Percentiles rank a stretch among this genome's conserved stretches.
phyloP scores from a whole-genome alignment of 495 filamentous ascomycete genomes.

The Elaphomyces granulatus region DNA sequence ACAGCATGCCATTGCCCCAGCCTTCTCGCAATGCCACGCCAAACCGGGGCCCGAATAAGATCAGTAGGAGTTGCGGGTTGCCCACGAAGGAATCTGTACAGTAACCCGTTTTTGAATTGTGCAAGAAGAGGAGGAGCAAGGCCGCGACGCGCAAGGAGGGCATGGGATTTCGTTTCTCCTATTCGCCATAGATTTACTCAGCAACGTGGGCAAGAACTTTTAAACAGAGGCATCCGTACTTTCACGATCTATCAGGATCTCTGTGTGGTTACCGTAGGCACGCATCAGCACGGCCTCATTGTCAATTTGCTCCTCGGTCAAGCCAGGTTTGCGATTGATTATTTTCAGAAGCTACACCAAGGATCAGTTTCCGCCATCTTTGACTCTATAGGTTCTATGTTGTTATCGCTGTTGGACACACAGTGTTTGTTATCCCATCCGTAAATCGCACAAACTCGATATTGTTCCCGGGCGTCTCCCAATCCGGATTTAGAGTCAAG shows the following conservation, averaged over 20 bases:
- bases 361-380: constrained; percentile 13
- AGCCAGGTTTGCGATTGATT: constrained; percentile 63
- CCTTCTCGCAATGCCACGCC: constrained; percentile 65
- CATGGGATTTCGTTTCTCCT: constrained; percentile 59
- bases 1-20: constrained; percentile 89
- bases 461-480: constrained; percentile 58
- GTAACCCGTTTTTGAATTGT: constrained; percentile 88
- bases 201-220: constrained; percentile 18
- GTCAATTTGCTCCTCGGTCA: constrained; percentile 65
- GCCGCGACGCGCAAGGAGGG: constrained; percentile 58
- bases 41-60: constrained; percentile 54
- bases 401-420: constrained; percentile 24
- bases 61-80: constrained; percentile 65
- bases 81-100: constrained; percentile 83
- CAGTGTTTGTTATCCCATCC: constrained; percentile 96
- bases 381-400: not conserved
- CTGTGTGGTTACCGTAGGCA: constrained; percentile 89
- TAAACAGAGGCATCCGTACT: constrained; percentile 38
- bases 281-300: constrained; percentile 78
- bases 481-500: constrained; percentile 67
- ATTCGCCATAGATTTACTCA: constrained; percentile 22
- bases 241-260: constrained; percentile 91
- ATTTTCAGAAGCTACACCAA: constrained; percentile 59
- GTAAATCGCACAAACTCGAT: constrained; percentile 86
- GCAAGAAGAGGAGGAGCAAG: constrained; percentile 80